These are phyloP conservation scores for Purpureocillium lavendulum DNA, from an alignment of 2,329 filamentous ascomycete species.

Conservation along the genomic window DNA sequence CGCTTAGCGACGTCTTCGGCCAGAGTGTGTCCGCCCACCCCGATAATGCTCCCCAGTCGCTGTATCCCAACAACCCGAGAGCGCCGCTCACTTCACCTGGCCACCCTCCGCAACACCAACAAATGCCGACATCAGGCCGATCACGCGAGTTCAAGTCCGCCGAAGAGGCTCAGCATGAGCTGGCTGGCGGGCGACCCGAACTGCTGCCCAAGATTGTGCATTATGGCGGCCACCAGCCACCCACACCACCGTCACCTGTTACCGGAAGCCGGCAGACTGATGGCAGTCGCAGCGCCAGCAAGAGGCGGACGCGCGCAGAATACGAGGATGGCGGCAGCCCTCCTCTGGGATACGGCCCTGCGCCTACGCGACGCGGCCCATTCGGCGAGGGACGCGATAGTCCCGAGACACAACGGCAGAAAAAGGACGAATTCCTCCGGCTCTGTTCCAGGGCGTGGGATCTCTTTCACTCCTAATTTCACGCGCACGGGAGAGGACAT, in stretches of 20 bases:
- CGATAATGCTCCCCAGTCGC: constrained; percentile 37
- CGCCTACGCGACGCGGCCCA: constrained; percentile 52
- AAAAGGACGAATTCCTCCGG: constrained; percentile 86
- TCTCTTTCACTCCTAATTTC: constrained; percentile 76
- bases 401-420: constrained; percentile 72
- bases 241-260: constrained; percentile 78
- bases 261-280: constrained; percentile 40
- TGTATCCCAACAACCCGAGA: constrained; percentile 55
- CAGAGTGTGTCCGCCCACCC: constrained; percentile 61
- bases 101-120: constrained; percentile 48
- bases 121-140: constrained; percentile 50
- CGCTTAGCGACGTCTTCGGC: constrained; percentile 90
- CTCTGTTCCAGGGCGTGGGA: constrained; percentile 92
- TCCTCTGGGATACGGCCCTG: constrained; percentile 68
- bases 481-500: neutral
- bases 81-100: constrained; percentile 69
- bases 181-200: constrained; percentile 87
- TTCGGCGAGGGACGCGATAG: constrained; percentile 78
- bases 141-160: constrained; percentile 88
- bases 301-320: constrained; percentile 76
- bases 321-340: constrained; percentile 90
- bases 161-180: constrained; percentile 85
- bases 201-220: constrained; percentile 89
- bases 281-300: constrained; percentile 50
- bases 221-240: constrained; percentile 89